phyloP scores from a whole-genome alignment of 2,329 filamentous ascomycete genomes.

The Nigrospora oryzae region DNA sequence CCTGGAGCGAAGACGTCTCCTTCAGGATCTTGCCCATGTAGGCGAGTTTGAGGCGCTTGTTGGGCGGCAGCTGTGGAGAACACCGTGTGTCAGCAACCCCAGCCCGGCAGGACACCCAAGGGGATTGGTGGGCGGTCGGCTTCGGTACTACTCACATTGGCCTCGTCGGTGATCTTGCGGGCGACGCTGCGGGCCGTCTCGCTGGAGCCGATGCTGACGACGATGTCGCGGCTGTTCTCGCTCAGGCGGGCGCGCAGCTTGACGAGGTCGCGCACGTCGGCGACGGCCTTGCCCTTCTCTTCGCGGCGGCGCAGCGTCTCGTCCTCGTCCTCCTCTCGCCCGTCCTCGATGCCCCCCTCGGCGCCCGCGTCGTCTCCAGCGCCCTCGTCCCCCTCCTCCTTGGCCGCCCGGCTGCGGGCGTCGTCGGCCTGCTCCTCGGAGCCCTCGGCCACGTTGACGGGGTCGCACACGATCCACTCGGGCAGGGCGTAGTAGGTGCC shows the following conservation, averaged over 20 bases:
- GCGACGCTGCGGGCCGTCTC: conserved; percentile 59
- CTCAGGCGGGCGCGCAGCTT: conserved; percentile 56
- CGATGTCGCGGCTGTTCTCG: conserved; percentile 57
- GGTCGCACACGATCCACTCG: conserved; percentile 61
- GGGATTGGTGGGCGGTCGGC: neutral
- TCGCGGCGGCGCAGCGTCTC: conserved; percentile 34
- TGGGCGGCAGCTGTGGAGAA: conserved; percentile 41
- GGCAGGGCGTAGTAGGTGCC: conserved; percentile 64
- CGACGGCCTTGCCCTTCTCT: conserved; percentile 51
- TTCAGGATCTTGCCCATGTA: conserved; percentile 77
- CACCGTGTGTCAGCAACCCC: neutral
- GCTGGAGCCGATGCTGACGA: conserved; percentile 44
- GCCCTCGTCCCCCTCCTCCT: conserved; percentile 16
- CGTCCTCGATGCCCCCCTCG: conserved; percentile 14
- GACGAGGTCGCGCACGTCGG: conserved; percentile 44
- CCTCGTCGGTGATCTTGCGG: conserved; percentile 53
- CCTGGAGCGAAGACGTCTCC: conserved; percentile 54
- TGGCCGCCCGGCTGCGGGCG: conserved; percentile 4
- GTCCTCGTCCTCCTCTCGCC: conserved; percentile 19
- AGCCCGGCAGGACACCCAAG: no score
- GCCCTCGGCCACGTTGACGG: conserved; percentile 40
- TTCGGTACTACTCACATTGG: conserved; percentile 46
- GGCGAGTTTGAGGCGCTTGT: conserved; percentile 58
- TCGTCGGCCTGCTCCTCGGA: conserved; percentile 10
- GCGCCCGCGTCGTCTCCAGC: conserved; percentile 16